Conservation (phyloP, 169 alveolate species). For the Plasmodium yoelii region DNA sequence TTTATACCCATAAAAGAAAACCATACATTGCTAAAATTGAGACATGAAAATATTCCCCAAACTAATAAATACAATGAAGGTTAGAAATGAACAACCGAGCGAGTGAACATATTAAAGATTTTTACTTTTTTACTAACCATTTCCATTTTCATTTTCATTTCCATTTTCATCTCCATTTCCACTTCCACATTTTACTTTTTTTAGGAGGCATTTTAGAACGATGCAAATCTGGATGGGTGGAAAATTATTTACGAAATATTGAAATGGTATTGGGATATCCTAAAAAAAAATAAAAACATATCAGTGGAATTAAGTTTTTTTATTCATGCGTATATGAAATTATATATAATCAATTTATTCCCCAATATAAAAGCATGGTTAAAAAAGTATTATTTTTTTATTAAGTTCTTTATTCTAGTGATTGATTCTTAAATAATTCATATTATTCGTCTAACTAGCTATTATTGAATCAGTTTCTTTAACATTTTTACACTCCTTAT, state of each 20-base stretch:
- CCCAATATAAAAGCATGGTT: too few species aligned
- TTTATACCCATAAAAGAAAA: slow-evolving; percentile 49
- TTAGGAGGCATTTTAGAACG: slow-evolving; percentile 66
- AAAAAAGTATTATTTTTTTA: too few species aligned
- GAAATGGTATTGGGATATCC: slow-evolving; percentile 69
- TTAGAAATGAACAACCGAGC: background rate
- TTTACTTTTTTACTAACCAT: background rate
- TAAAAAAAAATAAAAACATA: slow-evolving; percentile 32
- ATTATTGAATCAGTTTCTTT: too few species aligned
- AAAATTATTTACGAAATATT: slow-evolving; percentile 45
- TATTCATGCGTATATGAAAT: too few species aligned
- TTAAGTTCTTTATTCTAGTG: too few species aligned
- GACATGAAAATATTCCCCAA: slow-evolving; percentile 48
- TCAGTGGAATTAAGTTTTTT: background rate
- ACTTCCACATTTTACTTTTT: slow-evolving; percentile 8
- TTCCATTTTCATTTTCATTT: background rate
- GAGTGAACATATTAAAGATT: background rate
- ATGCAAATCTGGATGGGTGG: slow-evolving; percentile 73
- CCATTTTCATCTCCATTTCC: background rate
- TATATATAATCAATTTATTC: too few species aligned
- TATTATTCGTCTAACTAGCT: too few species aligned
- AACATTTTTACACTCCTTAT: too few species aligned
- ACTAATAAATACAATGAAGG: slow-evolving; percentile 63
- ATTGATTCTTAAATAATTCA: too few species aligned
- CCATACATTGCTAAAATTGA: slow-evolving; percentile 45